Evolutionary conservation across 192 early-diverging fungal species (phyloP).

Genomic region (Entomortierella lignicola): DNA sequence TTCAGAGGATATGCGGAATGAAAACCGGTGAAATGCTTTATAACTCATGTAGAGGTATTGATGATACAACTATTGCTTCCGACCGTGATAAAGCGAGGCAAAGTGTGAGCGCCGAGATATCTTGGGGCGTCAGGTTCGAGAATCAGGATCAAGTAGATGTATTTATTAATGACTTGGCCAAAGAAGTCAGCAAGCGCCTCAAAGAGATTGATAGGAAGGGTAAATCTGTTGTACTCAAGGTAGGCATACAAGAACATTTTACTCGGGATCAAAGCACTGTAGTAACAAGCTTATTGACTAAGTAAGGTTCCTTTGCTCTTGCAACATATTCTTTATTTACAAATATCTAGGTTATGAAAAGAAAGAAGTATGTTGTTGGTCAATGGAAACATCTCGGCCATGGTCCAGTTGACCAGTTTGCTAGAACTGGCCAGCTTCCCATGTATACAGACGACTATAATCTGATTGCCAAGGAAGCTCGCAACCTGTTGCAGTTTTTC

Average conservation of each 20-base stretch:
- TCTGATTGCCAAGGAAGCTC: constrained; percentile 48
- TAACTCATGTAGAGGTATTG: constrained; percentile 80
- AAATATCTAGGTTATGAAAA: constrained; percentile 68
- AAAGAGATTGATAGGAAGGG: constrained; percentile 64
- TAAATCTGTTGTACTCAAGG: constrained; percentile 75
- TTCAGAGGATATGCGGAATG: constrained; percentile 76
- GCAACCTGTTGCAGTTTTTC: constrained; percentile 53
- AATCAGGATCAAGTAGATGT: constrained; percentile 71
- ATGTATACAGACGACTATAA: constrained; percentile 61
- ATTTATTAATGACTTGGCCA: constrained; percentile 74
- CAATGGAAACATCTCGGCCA: constrained; percentile 73
- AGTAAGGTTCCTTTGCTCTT: too few species aligned
- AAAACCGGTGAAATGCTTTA: constrained; percentile 78
- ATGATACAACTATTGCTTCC: constrained; percentile 73
- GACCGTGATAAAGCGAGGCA: constrained; percentile 70
- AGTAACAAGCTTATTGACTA: too few species aligned
- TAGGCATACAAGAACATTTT: constrained; percentile 13
- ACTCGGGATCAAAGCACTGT: too few species aligned
- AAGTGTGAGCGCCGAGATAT: constrained; percentile 85
- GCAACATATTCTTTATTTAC: too few species aligned
- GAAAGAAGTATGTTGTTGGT: constrained; percentile 61
- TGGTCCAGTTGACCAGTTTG: constrained; percentile 71
- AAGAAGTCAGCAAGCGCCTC: constrained; percentile 76
- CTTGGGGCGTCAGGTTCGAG: constrained; percentile 92
- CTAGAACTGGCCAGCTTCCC: constrained; percentile 61